Evolutionary conservation across 1,284 basidiomycete genomes (phyloP), one percentile per base, ranked within the genome.

Genomic region (Heterobasidion occidentale): DNA sequence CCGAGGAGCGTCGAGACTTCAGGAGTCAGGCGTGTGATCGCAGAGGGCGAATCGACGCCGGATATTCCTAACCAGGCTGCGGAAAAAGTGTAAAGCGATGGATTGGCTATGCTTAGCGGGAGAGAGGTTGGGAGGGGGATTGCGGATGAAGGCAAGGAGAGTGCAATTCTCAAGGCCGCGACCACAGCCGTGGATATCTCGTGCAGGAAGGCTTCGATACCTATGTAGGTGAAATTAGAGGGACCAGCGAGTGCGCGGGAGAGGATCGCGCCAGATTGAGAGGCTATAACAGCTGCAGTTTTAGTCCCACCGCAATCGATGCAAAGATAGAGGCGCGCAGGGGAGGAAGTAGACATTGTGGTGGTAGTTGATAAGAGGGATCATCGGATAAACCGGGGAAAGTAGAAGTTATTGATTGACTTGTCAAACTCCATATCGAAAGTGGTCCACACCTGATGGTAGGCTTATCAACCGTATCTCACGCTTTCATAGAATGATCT

Each of bases 261-360:
- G 51, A 88, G 59, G 63, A 89, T 75, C 2, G 70, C 69, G 55
- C 88, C 86, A 5, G 74, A 59, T 20, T 64, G 63, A 64, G 84
- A 75, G 58, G 74, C 74, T 65, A 92, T 79, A 59, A 80, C 87
- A 9, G 79, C 86, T 27, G 84, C 79, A 7, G 89, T 90, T 74
- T 92, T 92, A 50, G 88, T 87, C 19, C 88, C 90, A 36, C 90
- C 90, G 60, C 89, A 91, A 68, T 92, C 88, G 58, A 88, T 82
- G 64, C 86, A 90, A 60, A 92, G 81, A 65, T 80, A 87, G 62
- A 88, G 73, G 8, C 19, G 33, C 20, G 47, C 14, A 1, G 9
- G 14, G 19, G 20, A 33, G 11, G 19, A 20, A 17, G 47, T 20
- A 34, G 19, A 49, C 47, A 34, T 49, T 20, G 47, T 14, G 1